Conservation (phyloP, 1,284 basidiomycete genomes). For the Rhodotorula sp. region DNA sequence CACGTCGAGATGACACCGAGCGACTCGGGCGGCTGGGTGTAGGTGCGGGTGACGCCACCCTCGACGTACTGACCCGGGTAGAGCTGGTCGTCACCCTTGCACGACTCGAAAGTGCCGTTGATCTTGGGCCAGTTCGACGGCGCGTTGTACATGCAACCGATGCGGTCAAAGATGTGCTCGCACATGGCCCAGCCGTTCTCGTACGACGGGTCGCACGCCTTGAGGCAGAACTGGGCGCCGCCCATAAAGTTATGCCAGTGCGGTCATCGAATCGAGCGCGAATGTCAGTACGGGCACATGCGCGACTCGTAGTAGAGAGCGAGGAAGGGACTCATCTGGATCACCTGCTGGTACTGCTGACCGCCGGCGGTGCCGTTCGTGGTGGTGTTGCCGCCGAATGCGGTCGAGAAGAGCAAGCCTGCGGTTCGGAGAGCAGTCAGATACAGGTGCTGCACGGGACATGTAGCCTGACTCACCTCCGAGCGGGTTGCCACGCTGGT, state of each 20-base stretch:
- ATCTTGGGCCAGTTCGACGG: conserved; percentile 58
- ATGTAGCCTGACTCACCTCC: conserved; percentile 22
- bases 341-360: conserved; percentile 54
- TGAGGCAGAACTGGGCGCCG: conserved; percentile 54
- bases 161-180: conserved; percentile 54
- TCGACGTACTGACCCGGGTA: conserved; percentile 60
- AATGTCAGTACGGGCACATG: too few relatives aligned
- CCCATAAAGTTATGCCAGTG: conserved; percentile 38
- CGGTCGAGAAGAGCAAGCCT: conserved; percentile 37
- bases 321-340: conserved; percentile 53
- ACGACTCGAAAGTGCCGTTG: conserved; percentile 61
- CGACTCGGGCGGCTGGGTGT: conserved; percentile 39
- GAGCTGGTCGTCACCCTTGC: conserved; percentile 64
- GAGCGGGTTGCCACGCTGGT: conserved; percentile 49
- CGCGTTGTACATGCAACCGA: conserved; percentile 68
- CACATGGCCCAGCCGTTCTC: conserved; percentile 56
- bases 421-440: neutral
- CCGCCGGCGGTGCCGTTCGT: conserved; percentile 39
- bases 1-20: conserved; percentile 20
- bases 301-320: conserved; percentile 31
- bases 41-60: conserved; percentile 38
- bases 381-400: conserved; percentile 47
- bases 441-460: neutral
- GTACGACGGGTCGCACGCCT: conserved; percentile 62
- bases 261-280: too few relatives aligned